Conservation (phyloP, 495 filamentous ascomycete species). For the Antarctomyces pellizariae region DNA sequence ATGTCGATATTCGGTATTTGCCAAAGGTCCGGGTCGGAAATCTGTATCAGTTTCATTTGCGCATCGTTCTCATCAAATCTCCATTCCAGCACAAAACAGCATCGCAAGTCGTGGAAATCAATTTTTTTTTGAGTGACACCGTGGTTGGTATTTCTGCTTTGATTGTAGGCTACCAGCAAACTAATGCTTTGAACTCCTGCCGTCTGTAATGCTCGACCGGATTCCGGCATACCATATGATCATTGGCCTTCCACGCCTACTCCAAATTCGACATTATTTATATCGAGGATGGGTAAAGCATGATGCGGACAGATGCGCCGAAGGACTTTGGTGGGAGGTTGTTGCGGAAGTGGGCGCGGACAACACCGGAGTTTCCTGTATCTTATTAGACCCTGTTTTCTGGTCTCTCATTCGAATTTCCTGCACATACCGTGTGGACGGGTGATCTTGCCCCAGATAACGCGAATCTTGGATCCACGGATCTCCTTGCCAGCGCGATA, state of each 20-base stretch:
- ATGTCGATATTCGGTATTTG: no score
- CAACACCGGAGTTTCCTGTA: slow-evolving; percentile 82
- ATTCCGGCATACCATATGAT: slow-evolving; percentile 7
- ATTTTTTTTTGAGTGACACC: no score
- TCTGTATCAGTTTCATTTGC: no score
- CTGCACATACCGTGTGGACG: slow-evolving; percentile 59
- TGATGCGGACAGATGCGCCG: slow-evolving; percentile 88
- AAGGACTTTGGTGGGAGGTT: slow-evolving; percentile 91
- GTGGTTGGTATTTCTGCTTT: slow-evolving; percentile 13
- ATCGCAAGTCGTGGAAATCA: no score
- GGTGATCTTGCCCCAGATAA: slow-evolving; percentile 98
- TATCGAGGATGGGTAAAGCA: slow-evolving; percentile 87
- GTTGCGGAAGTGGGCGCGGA: slow-evolving; percentile 82
- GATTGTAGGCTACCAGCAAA: slow-evolving; percentile 13
- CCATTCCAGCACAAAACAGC: no score
- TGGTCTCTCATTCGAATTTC: not conserved
- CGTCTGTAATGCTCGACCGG: slow-evolving; percentile 8
- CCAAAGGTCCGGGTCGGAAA: no score
- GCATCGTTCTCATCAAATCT: no score
- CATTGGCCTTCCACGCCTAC: slow-evolving; percentile 6
- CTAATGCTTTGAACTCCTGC: slow-evolving; percentile 9
- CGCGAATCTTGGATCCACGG: slow-evolving; percentile 88
- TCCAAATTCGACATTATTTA: slow-evolving; percentile 15
- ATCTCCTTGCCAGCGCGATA: slow-evolving; percentile 83
- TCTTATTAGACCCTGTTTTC: slow-evolving; percentile 2